Conservation (phyloP, 169 alveolate species). For the Theileria sp. region DNA sequence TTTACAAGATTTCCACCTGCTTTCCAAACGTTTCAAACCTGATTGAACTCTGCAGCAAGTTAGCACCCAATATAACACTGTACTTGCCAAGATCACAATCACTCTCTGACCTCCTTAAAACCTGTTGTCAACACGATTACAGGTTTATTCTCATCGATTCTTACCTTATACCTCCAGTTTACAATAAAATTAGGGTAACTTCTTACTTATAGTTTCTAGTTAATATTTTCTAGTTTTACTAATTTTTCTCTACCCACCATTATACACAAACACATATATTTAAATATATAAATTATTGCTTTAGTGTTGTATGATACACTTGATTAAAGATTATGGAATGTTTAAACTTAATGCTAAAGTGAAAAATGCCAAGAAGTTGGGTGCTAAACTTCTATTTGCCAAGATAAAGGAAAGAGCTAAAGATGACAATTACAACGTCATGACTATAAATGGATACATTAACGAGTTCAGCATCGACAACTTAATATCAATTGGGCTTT, state of each 20-base stretch:
- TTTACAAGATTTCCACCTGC: slow-evolving; percentile 1
- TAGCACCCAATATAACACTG: slow-evolving; percentile 25
- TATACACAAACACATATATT: neutral
- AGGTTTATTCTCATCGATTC: slow-evolving; percentile 36
- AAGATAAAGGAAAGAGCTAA: neutral
- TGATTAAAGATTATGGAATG: neutral
- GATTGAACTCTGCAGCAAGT: slow-evolving; percentile 9
- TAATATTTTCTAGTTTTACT: neutral
- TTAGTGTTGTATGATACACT: slow-evolving; percentile 10
- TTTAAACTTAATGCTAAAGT: neutral
- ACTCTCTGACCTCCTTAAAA: slow-evolving; percentile 33
- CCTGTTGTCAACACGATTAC: slow-evolving; percentile 14
- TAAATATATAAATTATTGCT: neutral
- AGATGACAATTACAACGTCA: neutral
- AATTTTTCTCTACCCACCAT: neutral
- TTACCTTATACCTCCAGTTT: slow-evolving; percentile 6
- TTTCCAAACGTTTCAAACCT: neutral
- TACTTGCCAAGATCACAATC: slow-evolving; percentile 57
- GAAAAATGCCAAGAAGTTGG: neutral
- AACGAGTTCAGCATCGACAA: neutral
- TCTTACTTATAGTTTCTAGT: neutral
- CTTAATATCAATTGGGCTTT: neutral
- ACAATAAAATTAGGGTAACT: slow-evolving; percentile 10
- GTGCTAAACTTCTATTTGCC: neutral
- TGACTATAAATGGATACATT: neutral